Evolutionary conservation across 2,329 filamentous ascomycete species (phyloP), one percentile per base, ranked within the genome.

Genomic region (Hymenoscyphus infarciens): DNA sequence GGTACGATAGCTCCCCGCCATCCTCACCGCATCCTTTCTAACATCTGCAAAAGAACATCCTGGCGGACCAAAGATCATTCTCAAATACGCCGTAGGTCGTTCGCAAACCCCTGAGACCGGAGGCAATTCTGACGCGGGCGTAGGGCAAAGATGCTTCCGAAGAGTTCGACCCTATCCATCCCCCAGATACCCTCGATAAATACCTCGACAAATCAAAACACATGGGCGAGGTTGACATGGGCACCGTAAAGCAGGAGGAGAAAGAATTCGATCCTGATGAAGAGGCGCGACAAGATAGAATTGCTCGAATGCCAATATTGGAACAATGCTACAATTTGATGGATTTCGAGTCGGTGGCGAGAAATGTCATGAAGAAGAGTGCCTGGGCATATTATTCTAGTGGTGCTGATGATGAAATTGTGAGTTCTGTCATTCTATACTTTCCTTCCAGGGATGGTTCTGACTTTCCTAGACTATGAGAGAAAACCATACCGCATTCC

Each of bases 351-450:
- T 87, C 91, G 3, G 94, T 98, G 39, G 95, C 95, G 5, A 87
- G 89, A 71, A 82, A 86, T 45, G 86, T 96, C 62, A 97, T 98
- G 94, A 97, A 96, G 84, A 96, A 90, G 80, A 89, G 88, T 1
- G 94, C 94, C 0, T 99, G 95, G 95, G 95, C 90, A 29, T 99
- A 99, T 79, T 99, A 99, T 77, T 97, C 92, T 0, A 95, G 90
- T 73, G 94, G 91, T 62, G 92, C 94, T 0, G 91, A 95, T 73
- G 91, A 96, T 72, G 91, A 94, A 76, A 92, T 94, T 77, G 89
- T 91, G 74, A 73, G 84, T 75, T 22, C 5, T 39, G 22, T 29
- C 11, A 33, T 10, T 15, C 5, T 29, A n/a, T 54, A 4, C 39
- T 42, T 16, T 42, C 2, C 5, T 42, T n/a, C 15, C 5, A 3